These are phyloP conservation scores for Scleroderma bovista DNA, from an alignment of 768 basidiomycete genomes.

Conservation along the genomic window DNA sequence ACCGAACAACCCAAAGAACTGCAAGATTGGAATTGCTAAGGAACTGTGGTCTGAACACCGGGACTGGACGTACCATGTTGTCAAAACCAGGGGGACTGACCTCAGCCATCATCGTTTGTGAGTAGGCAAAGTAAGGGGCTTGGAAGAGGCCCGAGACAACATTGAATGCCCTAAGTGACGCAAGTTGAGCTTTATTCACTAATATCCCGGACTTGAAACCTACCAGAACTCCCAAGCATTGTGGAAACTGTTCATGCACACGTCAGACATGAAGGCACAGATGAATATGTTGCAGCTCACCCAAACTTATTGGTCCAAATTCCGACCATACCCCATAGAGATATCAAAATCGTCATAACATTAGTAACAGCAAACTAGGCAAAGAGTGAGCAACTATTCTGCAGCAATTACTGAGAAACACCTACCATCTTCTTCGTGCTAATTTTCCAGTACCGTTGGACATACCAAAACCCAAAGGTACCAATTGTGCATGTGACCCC, in stretches of 20 bases:
- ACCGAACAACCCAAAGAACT: slow-evolving; percentile 28
- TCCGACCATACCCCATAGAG: slow-evolving; percentile 83
- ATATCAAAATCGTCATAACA: slow-evolving; percentile 69
- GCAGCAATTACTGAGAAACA: background rate
- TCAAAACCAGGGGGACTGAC: slow-evolving; percentile 83
- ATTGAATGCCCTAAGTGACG: slow-evolving; percentile 70
- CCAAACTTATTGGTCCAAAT: slow-evolving; percentile 76
- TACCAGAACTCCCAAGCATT: slow-evolving; percentile 87
- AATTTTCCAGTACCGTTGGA: slow-evolving; percentile 75
- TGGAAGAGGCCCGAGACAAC: slow-evolving; percentile 77
- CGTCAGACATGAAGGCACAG: background rate
- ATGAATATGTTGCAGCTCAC: slow-evolving; percentile 31
- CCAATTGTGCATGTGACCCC: slow-evolving; percentile 69
- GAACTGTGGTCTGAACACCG: background rate
- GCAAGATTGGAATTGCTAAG: no score
- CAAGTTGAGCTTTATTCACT: no score
- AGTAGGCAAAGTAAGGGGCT: slow-evolving; percentile 72
- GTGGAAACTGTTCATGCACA: slow-evolving; percentile 51
- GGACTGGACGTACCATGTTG: slow-evolving; percentile 47
- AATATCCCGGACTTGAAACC: background rate
- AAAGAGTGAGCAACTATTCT: background rate
- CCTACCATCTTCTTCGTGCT: slow-evolving; percentile 75
- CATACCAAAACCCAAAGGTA: slow-evolving; percentile 78
- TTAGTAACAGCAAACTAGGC: slow-evolving; percentile 70
- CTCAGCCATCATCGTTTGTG: slow-evolving; percentile 87